Conservation (phyloP, 306 rosid species). For the Rosa chinensis region DNA sequence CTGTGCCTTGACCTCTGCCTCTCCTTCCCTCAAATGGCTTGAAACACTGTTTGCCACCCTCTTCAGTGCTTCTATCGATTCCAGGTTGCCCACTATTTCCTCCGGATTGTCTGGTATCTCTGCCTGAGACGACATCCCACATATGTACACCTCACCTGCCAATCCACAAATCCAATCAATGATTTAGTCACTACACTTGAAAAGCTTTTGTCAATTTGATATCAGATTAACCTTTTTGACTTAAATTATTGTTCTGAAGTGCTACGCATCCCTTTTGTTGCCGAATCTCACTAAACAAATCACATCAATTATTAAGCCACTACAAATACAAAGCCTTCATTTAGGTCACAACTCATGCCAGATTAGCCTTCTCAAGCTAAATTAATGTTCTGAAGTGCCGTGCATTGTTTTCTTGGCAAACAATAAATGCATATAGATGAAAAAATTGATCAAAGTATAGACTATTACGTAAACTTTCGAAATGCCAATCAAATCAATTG, state of each 20-base stretch:
- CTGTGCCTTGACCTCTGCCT: conserved; percentile 68
- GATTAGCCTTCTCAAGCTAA: not conserved
- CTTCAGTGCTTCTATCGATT: conserved; percentile 59
- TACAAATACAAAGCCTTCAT: not conserved
- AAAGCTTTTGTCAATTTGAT: not conserved
- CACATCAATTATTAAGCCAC: not conserved
- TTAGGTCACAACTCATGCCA: not conserved
- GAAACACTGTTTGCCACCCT: conserved; percentile 77
- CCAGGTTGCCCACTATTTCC: conserved; percentile 50
- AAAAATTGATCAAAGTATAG: not conserved
- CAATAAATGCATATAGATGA: too few relatives aligned
- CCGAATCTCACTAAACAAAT: not conserved
- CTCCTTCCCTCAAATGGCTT: conserved; percentile 63
- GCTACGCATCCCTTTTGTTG: not conserved
- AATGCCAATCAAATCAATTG: not conserved
- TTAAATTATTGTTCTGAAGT: not conserved
- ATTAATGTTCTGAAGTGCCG: not conserved
- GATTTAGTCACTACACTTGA: not conserved
- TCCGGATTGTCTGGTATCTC: conserved; percentile 79
- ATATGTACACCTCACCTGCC: conserved; percentile 88
- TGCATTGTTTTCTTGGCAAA: not conserved
- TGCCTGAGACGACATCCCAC: conserved; percentile 75
- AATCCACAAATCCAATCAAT: conserved; percentile 22
- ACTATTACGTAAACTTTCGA: too few relatives aligned
- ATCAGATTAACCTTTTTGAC: not conserved